Evolutionary conservation across 192 early-diverging fungal species (phyloP).

Genomic region (Rhizophagus clarus): DNA sequence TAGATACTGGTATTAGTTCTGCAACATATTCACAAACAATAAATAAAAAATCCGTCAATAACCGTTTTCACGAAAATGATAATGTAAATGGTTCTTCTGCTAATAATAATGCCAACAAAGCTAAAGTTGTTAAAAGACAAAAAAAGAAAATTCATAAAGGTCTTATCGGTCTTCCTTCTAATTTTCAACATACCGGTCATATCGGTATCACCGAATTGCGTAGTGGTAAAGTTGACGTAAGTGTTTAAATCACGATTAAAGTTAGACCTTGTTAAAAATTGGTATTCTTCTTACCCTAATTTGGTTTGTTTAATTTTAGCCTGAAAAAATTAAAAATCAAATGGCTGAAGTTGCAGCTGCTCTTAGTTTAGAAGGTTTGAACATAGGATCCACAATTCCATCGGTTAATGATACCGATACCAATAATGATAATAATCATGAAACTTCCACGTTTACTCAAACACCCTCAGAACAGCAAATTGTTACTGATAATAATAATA

Average conservation of each 20-base stretch:
- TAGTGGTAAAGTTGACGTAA: slow-evolving; percentile 33
- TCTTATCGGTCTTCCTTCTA: slow-evolving; percentile 7
- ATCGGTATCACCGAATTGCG: slow-evolving; percentile 29
- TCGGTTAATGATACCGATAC: background rate
- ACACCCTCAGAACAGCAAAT: background rate
- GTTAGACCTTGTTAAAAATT: background rate
- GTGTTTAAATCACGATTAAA: background rate
- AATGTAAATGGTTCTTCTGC: background rate
- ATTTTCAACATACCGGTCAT: slow-evolving; percentile 32
- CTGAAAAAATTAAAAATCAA: slow-evolving; percentile 29
- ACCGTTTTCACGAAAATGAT: background rate
- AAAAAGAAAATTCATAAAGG: slow-evolving; percentile 23
- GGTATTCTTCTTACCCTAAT: too few species aligned
- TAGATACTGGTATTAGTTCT: too few species aligned
- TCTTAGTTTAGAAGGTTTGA: slow-evolving; percentile 11
- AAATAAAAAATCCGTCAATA: background rate
- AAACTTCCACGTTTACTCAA: background rate
- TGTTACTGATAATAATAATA: background rate
- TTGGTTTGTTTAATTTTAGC: slow-evolving; percentile 10
- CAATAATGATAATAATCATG: background rate
- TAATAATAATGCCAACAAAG: background rate
- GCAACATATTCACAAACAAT: too few species aligned
- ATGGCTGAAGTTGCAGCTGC: slow-evolving; percentile 32
- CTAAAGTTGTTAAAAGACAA: slow-evolving; percentile 9
- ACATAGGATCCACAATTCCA: background rate